Conservation (phyloP, 2,329 filamentous ascomycete genomes). For the Aaosphaeria arxii region DNA sequence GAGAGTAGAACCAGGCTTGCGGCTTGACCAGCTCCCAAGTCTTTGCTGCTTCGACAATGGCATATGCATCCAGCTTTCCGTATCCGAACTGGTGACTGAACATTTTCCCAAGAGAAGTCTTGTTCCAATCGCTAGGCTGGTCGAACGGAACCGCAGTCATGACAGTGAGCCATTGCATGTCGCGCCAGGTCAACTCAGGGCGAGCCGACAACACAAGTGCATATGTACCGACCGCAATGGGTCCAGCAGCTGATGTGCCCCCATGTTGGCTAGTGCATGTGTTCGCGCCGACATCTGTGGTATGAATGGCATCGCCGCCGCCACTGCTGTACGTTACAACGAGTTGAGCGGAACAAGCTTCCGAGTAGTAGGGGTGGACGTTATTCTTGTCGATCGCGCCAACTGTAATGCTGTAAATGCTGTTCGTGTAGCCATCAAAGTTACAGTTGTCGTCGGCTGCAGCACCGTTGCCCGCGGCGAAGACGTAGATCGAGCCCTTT, state of each 20-base stretch:
- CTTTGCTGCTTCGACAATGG: conserved; percentile 81
- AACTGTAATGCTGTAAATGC: conserved; percentile 97
- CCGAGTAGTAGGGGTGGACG: conserved; percentile 91
- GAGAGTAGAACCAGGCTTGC: conserved; percentile 90
- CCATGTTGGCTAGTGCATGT: conserved; percentile 80
- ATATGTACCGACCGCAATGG: conserved; percentile 87
- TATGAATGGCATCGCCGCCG: conserved; percentile 84
- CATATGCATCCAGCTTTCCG: conserved; percentile 88
- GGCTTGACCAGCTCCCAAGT: conserved; percentile 87
- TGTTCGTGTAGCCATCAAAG: conserved; percentile 99
- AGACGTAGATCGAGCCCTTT: conserved; percentile 89
- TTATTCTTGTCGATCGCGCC: conserved; percentile 87
- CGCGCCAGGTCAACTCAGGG: conserved; percentile 87
- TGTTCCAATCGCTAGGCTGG: conserved; percentile 75
- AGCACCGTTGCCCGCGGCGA: conserved; percentile 94
- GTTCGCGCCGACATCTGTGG: conserved; percentile 86
- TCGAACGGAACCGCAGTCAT: conserved; percentile 81
- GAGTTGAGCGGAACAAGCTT: conserved; percentile 90
- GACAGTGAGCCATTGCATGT: conserved; percentile 88
- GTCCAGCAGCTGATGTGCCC: conserved; percentile 92
- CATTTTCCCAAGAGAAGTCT: conserved; percentile 74
- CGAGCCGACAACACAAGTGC: conserved; percentile 82
- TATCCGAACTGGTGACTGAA: conserved; percentile 96
- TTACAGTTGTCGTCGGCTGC: conserved; percentile 91
- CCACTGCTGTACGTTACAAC: conserved; percentile 97